Conservation (phyloP, 202 grass and related monocot species). For the Saccharum hybrid region DNA sequence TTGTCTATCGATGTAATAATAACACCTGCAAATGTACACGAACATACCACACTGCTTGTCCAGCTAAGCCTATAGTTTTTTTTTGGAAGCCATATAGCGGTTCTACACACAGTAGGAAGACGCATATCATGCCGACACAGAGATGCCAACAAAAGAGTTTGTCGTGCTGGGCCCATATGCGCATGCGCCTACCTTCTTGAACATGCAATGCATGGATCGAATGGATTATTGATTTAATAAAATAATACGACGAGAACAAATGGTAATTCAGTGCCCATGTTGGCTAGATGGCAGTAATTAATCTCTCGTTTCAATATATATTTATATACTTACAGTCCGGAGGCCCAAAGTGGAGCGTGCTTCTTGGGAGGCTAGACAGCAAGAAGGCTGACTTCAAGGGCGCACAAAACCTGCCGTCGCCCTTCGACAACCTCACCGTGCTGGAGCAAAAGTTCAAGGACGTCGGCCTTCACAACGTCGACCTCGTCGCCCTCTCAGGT, state of each 20-base stretch:
- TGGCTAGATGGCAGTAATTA: too few relatives aligned
- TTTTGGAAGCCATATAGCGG: too few relatives aligned
- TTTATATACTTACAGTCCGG: conserved; percentile 39
- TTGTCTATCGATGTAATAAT: too few relatives aligned
- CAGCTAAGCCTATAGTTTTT: background rate
- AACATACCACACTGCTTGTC: background rate
- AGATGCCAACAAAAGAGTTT: too few relatives aligned
- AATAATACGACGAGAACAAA: too few relatives aligned
- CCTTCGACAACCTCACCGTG: conserved; percentile 40
- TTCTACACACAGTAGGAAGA: background rate
- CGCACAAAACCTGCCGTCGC: conserved; percentile 44
- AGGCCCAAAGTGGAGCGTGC: conserved; percentile 53
- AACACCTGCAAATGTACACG: background rate
- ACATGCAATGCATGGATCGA: too few relatives aligned
- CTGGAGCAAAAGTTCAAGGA: conserved; percentile 43
- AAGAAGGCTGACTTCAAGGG: conserved; percentile 40
- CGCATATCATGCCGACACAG: background rate
- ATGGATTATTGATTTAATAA: too few relatives aligned
- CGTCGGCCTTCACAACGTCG: conserved; percentile 43
- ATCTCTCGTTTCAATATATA: too few relatives aligned
- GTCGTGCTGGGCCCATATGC: too few relatives aligned
- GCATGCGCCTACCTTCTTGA: too few relatives aligned
- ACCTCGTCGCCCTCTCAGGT: conserved; percentile 77
- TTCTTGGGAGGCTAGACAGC: conserved; percentile 68
- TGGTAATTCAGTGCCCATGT: too few relatives aligned